Evolutionary conservation across 306 rosid genomes (phyloP).

Genomic region (Ormosia emarginata): DNA sequence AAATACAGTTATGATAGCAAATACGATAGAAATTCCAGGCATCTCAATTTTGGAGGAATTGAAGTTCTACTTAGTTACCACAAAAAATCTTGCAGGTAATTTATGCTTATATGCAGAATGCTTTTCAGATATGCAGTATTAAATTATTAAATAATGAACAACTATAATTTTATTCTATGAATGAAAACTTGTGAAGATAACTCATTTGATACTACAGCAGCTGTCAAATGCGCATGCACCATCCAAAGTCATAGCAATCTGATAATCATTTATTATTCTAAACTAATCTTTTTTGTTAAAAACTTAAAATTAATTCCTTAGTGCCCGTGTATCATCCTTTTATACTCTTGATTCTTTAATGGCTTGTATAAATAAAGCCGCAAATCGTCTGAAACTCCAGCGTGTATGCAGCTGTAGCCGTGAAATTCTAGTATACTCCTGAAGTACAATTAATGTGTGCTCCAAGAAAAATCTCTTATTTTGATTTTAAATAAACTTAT

Average conservation of each 20-base stretch:
- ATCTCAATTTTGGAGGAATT: background rate
- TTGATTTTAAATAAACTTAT: background rate
- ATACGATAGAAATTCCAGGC: background rate
- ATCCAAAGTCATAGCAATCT: conserved; percentile 38
- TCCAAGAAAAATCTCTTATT: too few relatives aligned
- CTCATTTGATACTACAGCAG: conserved; percentile 93
- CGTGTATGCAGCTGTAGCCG: too few relatives aligned
- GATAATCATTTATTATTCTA: too few relatives aligned
- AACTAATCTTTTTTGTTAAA: background rate
- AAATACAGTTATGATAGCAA: too few relatives aligned
- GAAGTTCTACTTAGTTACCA: background rate
- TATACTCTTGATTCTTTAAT: background rate
- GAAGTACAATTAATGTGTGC: too few relatives aligned
- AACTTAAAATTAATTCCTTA: background rate
- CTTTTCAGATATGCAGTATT: background rate
- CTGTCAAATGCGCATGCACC: conserved; percentile 91
- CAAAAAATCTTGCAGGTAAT: background rate
- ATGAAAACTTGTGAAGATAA: conserved; percentile 16
- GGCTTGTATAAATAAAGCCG: background rate
- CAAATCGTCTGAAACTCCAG: too few relatives aligned
- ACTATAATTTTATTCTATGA: background rate
- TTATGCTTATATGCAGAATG: background rate
- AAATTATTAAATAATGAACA: background rate
- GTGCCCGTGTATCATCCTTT: background rate
- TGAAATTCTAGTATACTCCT: too few relatives aligned